phyloP scores from a whole-genome alignment of 2,329 filamentous ascomycete species.

The Biscogniauxia mediterranea region DNA sequence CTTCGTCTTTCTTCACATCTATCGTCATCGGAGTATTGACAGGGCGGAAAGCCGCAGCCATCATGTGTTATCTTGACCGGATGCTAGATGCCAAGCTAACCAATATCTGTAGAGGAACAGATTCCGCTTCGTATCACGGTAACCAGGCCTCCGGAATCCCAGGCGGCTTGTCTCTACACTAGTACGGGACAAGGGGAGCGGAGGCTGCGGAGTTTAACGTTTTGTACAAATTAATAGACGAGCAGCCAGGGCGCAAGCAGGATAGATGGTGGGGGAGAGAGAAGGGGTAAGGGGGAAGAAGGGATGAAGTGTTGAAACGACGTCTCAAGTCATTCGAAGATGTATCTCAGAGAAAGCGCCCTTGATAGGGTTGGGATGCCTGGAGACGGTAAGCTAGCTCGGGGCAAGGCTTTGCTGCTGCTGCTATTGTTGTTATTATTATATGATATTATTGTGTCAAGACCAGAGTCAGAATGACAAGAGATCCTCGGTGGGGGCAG shows the following conservation, averaged over 20 bases:
- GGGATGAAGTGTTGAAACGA: slow-evolving; percentile 17
- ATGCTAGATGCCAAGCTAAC: not conserved
- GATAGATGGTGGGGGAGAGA: slow-evolving; percentile 5
- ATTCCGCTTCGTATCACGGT: not conserved
- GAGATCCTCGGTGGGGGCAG: slow-evolving; percentile 16
- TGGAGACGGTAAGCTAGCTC: no score
- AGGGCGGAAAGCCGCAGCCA: slow-evolving; percentile 50
- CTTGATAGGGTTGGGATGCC: not conserved
- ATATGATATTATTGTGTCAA: no score
- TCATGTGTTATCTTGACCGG: slow-evolving; percentile 20
- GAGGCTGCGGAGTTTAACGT: slow-evolving; percentile 15
- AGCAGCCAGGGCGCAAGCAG: slow-evolving; percentile 9
- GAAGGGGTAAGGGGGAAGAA: slow-evolving; percentile 9
- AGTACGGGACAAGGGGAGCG: slow-evolving; percentile 9
- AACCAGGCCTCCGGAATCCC: not conserved
- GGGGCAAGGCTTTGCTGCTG: not conserved
- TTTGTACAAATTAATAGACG: slow-evolving; percentile 17
- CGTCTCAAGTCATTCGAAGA: slow-evolving; percentile 29
- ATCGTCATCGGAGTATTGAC: slow-evolving; percentile 43
- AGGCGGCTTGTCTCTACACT: not conserved
- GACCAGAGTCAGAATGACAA: not conserved
- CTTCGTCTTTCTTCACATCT: slow-evolving; percentile 29
- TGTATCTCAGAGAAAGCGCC: slow-evolving; percentile 14
- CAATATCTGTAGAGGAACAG: not conserved
- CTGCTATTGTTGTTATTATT: no score